Conservation (phyloP, 345 rosid genomes). For the thale cress (Arabidopsis thaliana) region TAIR10.1 NC_003070.9:23228001-23228500, state of each 20-base stretch:
- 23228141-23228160: conserved; percentile 30
- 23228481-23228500: conserved; percentile 34
- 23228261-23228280: conserved; percentile 9
- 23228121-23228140: conserved; percentile 23
- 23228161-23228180: conserved; percentile 15
- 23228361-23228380: conserved; percentile 21
- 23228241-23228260: conserved; percentile 30
- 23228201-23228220: conserved; percentile 39
- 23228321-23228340: conserved; percentile 35
- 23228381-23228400: conserved; percentile 27
- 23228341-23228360: conserved; percentile 36
- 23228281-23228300: conserved; percentile 8
- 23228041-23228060: conserved; percentile 31
- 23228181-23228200: conserved; percentile 25
- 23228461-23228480: conserved; percentile 39
- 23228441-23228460: conserved; percentile 34
- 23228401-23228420: conserved; percentile 38
- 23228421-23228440: conserved; percentile 35
- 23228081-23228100: conserved; percentile 29
- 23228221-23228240: conserved; percentile 36
- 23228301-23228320: conserved; percentile 36
- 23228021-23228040: conserved; percentile 33
- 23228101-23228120: conserved; percentile 35
- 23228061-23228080: conserved; percentile 30
- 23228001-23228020: conserved; percentile 37